Percentiles rank a stretch among this genome's conserved stretches.
phyloP scores from a whole-genome alignment of 257 asterid genomes.

The Rauvolfia tetraphylla region DNA sequence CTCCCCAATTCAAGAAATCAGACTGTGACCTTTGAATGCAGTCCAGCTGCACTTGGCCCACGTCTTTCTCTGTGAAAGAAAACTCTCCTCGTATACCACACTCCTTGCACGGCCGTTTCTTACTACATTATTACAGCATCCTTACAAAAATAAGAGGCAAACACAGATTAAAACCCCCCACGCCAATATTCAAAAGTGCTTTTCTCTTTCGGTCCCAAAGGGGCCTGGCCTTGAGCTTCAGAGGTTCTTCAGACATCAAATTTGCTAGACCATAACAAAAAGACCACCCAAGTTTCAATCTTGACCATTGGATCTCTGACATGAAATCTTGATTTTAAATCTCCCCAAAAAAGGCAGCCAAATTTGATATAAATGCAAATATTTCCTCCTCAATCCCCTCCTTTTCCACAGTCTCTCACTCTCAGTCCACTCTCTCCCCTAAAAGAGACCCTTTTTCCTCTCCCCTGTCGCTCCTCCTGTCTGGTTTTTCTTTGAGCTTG shows the following conservation, averaged over 20 bases:
- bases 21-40: conserved; percentile 7
- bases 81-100: background rate
- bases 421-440: conserved; percentile 6
- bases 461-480: background rate
- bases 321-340: conserved; percentile 2
- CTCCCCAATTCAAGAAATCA: background rate
- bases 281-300: background rate
- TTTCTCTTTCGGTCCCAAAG: background rate
- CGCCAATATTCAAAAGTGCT: background rate
- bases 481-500: conserved; percentile 4
- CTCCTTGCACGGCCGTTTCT: background rate
- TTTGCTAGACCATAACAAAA: background rate
- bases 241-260: background rate
- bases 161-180: background rate
- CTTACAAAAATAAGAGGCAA: background rate
- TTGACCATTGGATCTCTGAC: conserved; percentile 8
- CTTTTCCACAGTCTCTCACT: background rate
- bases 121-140: background rate
- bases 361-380: conserved; percentile 9
- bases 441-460: background rate
- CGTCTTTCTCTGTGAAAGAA: background rate
- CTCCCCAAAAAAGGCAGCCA: conserved; percentile 3
- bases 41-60: conserved; percentile 3
- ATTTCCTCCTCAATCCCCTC: background rate
- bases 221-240: background rate